Evolutionary conservation across 306 rosid species (phyloP).

Genomic region (Inga oerstediana): DNA sequence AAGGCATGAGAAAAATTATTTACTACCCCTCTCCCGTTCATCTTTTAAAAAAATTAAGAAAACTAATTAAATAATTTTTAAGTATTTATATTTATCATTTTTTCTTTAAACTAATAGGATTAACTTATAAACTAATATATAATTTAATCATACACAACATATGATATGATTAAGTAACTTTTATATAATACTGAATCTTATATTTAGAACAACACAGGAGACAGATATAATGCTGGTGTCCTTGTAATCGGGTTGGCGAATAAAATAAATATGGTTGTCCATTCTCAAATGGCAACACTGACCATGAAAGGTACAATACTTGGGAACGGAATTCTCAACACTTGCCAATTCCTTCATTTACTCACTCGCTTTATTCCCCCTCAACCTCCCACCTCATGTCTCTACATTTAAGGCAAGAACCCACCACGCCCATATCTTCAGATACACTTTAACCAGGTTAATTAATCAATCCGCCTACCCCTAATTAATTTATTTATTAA

Average conservation of each 20-base stretch:
- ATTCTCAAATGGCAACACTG: conserved; percentile 53
- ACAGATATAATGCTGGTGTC: conserved; percentile 56
- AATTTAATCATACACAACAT: too few relatives aligned
- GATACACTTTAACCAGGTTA: not conserved
- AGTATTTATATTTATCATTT: too few relatives aligned
- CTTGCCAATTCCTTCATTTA: not conserved
- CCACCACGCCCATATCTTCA: not conserved
- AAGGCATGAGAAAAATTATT: not conserved
- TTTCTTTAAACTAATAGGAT: too few relatives aligned
- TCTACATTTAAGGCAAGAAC: not conserved
- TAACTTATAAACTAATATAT: too few relatives aligned
- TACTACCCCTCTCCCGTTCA: too few relatives aligned
- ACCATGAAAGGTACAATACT: conserved; percentile 45
- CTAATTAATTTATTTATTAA: not conserved
- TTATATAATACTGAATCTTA: not conserved
- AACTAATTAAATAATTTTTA: too few relatives aligned
- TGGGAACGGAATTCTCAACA: conserved; percentile 17
- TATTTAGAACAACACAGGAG: not conserved
- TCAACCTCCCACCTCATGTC: not conserved
- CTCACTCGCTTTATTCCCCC: not conserved
- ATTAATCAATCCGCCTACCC: not conserved
- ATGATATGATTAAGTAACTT: not conserved
- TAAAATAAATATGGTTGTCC: conserved; percentile 57
- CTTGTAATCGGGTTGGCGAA: conserved; percentile 57
- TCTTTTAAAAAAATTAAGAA: too few relatives aligned